A percentile compares a stretch with the other conserved stretches of the same genome.
phyloP scores from a whole-genome alignment of 768 basidiomycete species.

The Russula foetens region DNA sequence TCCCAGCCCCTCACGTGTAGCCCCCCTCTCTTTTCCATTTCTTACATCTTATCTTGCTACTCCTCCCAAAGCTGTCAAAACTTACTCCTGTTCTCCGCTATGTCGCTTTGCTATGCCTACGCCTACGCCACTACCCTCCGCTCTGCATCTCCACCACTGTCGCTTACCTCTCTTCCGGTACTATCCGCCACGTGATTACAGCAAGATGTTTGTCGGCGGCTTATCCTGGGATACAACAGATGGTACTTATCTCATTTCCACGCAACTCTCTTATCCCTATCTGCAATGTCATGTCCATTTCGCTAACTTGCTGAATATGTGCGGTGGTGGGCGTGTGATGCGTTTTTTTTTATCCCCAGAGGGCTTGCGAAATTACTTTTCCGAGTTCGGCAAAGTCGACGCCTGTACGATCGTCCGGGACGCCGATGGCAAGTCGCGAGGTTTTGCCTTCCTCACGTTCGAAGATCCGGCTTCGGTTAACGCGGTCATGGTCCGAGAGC shows the following conservation, averaged over 20 bases:
- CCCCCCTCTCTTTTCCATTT: conserved; percentile 3
- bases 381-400: conserved; percentile 94
- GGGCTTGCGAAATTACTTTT: conserved; percentile 77
- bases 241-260: conserved; percentile 48
- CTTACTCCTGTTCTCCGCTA: conserved; percentile 19
- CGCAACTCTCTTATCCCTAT: neutral
- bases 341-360: conserved; percentile 36
- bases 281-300: conserved; percentile 26
- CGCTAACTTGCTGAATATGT: conserved; percentile 39
- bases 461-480: conserved; percentile 89
- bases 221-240: conserved; percentile 99
- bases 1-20: conserved; percentile 2
- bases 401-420: conserved; percentile 99
- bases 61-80: conserved; percentile 14
- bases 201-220: conserved; percentile 99
- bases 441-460: conserved; percentile 97
- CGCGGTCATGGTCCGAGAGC: conserved; percentile 91
- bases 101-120: conserved; percentile 16
- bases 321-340: conserved; percentile 23
- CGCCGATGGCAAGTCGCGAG: conserved; percentile 85
- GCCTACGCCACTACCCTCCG: conserved; percentile 17
- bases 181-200: conserved; percentile 32
- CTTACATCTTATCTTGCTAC: conserved; percentile 18
- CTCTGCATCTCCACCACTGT: conserved; percentile 19
- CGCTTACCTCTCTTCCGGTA: conserved; percentile 17